A percentile compares a stretch with the other conserved stretches of the same genome.
Conservation (phyloP, 2,329 filamentous ascomycete genomes). For the Didymella exigua region DNA sequence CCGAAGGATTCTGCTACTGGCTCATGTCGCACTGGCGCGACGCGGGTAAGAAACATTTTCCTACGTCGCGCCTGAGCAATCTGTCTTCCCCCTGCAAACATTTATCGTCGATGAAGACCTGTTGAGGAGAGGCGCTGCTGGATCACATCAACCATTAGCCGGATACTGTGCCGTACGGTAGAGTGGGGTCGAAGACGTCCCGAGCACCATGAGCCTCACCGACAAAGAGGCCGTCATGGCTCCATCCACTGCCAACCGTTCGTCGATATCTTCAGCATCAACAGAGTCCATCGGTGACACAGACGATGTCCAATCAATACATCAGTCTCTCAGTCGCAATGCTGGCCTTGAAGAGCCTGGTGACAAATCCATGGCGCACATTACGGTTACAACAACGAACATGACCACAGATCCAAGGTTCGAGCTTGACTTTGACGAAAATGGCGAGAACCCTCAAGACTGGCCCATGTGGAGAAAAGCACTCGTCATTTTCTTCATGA, state of each 20-base stretch:
- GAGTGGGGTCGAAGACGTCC: not conserved
- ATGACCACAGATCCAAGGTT: conserved; percentile 61
- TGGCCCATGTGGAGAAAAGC: conserved; percentile 68
- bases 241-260: conserved; percentile 12
- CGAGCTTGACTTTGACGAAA: conserved; percentile 72
- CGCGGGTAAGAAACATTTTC: conserved; percentile 9
- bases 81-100: not conserved
- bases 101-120: not conserved
- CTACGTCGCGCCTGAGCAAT: not conserved
- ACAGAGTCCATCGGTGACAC: conserved; percentile 28
- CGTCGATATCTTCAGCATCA: conserved; percentile 34
- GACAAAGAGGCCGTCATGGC: conserved; percentile 20
- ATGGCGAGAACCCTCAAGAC: conserved; percentile 67
- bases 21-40: conserved; percentile 14
- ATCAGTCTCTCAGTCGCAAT: conserved; percentile 44
- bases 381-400: conserved; percentile 43
- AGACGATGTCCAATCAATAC: conserved; percentile 36
- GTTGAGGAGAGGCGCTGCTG: not conserved
- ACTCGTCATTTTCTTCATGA: conserved; percentile 61
- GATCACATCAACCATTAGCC: not conserved
- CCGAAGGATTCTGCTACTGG: conserved; percentile 12
- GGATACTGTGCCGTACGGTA: not conserved
- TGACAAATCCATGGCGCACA: conserved; percentile 32
- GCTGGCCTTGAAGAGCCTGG: conserved; percentile 36
- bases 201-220: conserved; percentile 1